phyloP scores from a whole-genome alignment of 108 stramenopile species.

The Cylindrotheca fusiformis region DNA sequence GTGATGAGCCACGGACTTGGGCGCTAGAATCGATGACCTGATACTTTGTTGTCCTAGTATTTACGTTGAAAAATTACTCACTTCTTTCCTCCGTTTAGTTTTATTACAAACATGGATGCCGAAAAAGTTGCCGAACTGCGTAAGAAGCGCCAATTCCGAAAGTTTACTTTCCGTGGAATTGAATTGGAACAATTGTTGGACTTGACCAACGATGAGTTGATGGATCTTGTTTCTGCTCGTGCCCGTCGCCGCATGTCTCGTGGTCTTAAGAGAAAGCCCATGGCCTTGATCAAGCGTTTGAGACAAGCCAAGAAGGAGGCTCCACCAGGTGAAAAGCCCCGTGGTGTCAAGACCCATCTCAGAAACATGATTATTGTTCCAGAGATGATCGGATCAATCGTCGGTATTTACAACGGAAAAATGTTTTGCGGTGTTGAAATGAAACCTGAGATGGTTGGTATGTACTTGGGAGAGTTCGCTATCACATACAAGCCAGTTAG shows the following conservation, averaged over 20 bases:
- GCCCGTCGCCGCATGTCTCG: slow-evolving; percentile 98
- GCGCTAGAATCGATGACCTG: too few relatives aligned
- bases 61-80: too few relatives aligned
- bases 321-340: slow-evolving; percentile 95
- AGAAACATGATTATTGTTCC: slow-evolving; percentile 99
- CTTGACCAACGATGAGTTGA: slow-evolving; percentile 98
- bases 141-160: slow-evolving; percentile 99
- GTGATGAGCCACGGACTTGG: too few relatives aligned
- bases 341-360: slow-evolving; percentile 98
- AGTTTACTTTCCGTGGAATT: slow-evolving; percentile 98
- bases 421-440: slow-evolving; percentile 98
- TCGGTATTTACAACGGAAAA: slow-evolving; percentile 99
- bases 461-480: slow-evolving; percentile 99
- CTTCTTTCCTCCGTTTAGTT: background rate
- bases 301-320: slow-evolving; percentile 99
- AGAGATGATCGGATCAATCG: slow-evolving; percentile 99
- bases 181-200: slow-evolving; percentile 98
- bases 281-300: slow-evolving; percentile 98
- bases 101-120: slow-evolving; percentile 75
- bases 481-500: slow-evolving; percentile 99
- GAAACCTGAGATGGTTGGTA: slow-evolving; percentile 99
- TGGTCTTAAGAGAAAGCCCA: slow-evolving; percentile 98
- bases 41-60: too few relatives aligned
- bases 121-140: slow-evolving; percentile 97
- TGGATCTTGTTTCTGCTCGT: slow-evolving; percentile 94